Base-by-base conservation (phyloP, 1,139 yeast genomes). In the Sugiyamaella sp. region DNA sequence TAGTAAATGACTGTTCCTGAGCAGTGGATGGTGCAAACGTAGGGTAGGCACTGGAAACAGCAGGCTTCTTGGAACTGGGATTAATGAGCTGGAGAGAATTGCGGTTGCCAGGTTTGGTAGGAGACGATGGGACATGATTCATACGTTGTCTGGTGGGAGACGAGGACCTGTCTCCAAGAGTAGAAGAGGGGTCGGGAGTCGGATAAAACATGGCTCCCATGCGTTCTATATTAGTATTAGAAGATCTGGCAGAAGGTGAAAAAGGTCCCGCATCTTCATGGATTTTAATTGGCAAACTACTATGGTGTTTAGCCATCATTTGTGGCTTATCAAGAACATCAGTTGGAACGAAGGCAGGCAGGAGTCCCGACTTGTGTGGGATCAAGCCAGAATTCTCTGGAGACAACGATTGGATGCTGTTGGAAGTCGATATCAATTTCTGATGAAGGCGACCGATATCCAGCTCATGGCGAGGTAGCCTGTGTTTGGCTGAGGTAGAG, bases 181-280 rank as follows among this genome's bases (percentile, higher is more conserved):
- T 54, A 9, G 66, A 63, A 4, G 68, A 61, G 4, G 69, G 69
- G 35, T 55, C 60, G 6, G 69, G 69, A 1, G 69, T 65, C n/a
- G 67, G 68, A 47, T 64, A 64, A 51, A 57, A 60, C 14, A 52
- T 49, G 40, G 44, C 56, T 14, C n/a, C n/a, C n/a, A n/a, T n/a
- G n/a, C 25, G 33, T 32, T 35, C 29, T 12, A 12, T 35, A 33
- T 21, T 50, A 35, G 44, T 35, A 33, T 22, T 12, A 25, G 37
- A n/a, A 44, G 29, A 6, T 25, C 33, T 32, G 43, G 49, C 40
- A 40, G 45, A 33, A 22, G 51, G 50, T 17, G 53, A 44, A 22
- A 54, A 54, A 20, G 52, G 57, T 14, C 49, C 53, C 8, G 21
- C 42, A 37, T 58, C 61, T 42, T 56, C 57, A 49, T 57, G 60